These are phyloP conservation scores for Cornus kousa DNA, from an alignment of 148 eudicot species.

Conservation along the genomic window DNA sequence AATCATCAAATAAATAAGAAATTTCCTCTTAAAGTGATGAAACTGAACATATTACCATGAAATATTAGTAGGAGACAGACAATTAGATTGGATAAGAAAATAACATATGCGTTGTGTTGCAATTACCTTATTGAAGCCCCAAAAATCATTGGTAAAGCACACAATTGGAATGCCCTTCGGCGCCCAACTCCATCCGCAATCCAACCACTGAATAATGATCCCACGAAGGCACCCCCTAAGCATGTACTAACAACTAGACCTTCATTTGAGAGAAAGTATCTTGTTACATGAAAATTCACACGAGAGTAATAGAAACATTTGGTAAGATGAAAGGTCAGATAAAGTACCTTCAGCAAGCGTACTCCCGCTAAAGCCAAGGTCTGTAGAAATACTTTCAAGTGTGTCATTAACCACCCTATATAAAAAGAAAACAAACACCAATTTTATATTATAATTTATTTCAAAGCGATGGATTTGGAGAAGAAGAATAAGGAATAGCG, in stretches of 20 bases:
- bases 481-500: not conserved
- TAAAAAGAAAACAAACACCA: conserved; percentile 24
- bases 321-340: not conserved
- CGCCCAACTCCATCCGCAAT: conserved; percentile 88
- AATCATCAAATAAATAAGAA: too few species aligned
- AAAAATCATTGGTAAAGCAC: conserved; percentile 78
- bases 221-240: conserved; percentile 82
- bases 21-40: not conserved
- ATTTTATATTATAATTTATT: conserved; percentile 6
- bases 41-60: not conserved
- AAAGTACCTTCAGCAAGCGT: conserved; percentile 80
- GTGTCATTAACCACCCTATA: conserved; percentile 90
- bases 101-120: not conserved
- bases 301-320: not conserved
- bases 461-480: not conserved
- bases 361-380: conserved; percentile 78
- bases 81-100: not conserved
- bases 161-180: conserved; percentile 70
- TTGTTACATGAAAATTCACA: conserved; percentile 2
- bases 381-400: conserved; percentile 75
- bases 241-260: conserved; percentile 90
- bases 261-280: conserved; percentile 21
- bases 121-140: conserved; percentile 80
- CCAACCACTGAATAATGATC: conserved; percentile 81
- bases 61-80: not conserved